A percentile compares a stretch with the other conserved stretches of the same genome.
Evolutionary conservation across 2,329 filamentous ascomycete genomes (phyloP).

Genomic region (Chaetomium sp.): DNA sequence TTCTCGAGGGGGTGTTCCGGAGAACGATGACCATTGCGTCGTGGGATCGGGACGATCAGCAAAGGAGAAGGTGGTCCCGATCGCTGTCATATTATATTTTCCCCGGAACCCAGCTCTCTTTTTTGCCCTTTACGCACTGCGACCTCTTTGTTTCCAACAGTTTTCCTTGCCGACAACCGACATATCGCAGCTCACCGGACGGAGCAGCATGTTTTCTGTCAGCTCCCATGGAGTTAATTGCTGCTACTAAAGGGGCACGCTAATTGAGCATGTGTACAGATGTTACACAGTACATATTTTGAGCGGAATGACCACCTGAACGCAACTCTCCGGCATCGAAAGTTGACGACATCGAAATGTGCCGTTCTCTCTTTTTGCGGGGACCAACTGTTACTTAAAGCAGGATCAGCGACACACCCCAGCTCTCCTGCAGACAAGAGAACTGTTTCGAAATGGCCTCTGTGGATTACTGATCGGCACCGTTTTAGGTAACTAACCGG

Average conservation of each 20-base stretch:
- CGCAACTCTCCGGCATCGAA: neutral
- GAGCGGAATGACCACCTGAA: neutral
- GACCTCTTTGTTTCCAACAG: neutral
- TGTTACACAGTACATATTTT: too few species aligned
- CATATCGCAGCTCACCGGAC: neutral
- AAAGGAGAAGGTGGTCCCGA: slow-evolving; percentile 1
- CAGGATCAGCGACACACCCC: slow-evolving; percentile 8
- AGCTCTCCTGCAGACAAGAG: neutral
- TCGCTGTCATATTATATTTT: slow-evolving; percentile 14
- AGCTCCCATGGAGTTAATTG: neutral
- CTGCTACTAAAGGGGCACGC: neutral
- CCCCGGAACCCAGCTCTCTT: neutral
- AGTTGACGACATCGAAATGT: neutral
- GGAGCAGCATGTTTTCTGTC: neutral
- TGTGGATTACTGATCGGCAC: slow-evolving; percentile 7
- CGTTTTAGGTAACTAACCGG: neutral
- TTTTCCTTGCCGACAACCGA: neutral
- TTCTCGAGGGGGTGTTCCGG: slow-evolving; percentile 12
- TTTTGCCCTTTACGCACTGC: neutral
- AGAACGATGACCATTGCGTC: slow-evolving; percentile 23
- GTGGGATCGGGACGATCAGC: slow-evolving; percentile 19
- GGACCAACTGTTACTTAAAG: neutral
- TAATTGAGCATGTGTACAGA: neutral
- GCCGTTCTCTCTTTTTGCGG: neutral
- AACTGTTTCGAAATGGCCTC: slow-evolving; percentile 5